Base-by-base conservation (phyloP, 1,139 yeast genomes). In the Groenewaldozyma sp. region DNA sequence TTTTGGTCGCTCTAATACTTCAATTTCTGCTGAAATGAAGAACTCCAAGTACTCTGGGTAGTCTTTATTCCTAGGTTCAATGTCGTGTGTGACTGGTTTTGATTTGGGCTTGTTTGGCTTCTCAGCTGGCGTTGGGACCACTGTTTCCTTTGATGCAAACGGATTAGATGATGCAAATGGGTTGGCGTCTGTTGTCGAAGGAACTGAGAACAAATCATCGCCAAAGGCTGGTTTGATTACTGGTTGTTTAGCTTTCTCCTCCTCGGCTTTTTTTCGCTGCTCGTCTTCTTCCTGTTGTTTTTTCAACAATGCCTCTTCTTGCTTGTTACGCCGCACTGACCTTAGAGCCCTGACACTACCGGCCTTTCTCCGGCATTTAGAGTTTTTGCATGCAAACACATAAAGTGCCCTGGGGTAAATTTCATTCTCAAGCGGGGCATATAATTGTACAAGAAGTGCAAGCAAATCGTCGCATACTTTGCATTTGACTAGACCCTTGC, bases 321-420 rank as follows among this genome's bases (percentile, higher is more conserved):
- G 62, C 1, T 75, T 73, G 53, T 78, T 82, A 50, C 78, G 77
- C 44, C 68, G 64, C 2, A 87, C 67, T 3, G 93, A 95, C 56
- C 95, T 68, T 37, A 87, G 65, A 24, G 83, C 86, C 51, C 81
- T 74, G 3, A 86, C 64, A 2, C 81, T 67, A 2, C 94, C 95
- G 17, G 73, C 68, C 49, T 75, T 72, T 46, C 82, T 69, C 34
- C 81, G 71, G 56, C 97, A 91, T 7, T 48, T 49, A 0, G 77
- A 63, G 38, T 75, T 70, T 35, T 70, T 65, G 62, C 98, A 91
- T 1, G 77, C 77, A 59, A 88, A 82, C 0, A 88, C 70, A 55
- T 91, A 91, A 21, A 91, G 60, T 10, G 78, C 78, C 42, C 98
- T 71, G 52, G 87, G 96, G 55, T 87, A 84, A 37, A 73, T 63